phyloP scores from a whole-genome alignment of 2,329 filamentous ascomycete genomes.

The Bipolaris bicolor region DNA sequence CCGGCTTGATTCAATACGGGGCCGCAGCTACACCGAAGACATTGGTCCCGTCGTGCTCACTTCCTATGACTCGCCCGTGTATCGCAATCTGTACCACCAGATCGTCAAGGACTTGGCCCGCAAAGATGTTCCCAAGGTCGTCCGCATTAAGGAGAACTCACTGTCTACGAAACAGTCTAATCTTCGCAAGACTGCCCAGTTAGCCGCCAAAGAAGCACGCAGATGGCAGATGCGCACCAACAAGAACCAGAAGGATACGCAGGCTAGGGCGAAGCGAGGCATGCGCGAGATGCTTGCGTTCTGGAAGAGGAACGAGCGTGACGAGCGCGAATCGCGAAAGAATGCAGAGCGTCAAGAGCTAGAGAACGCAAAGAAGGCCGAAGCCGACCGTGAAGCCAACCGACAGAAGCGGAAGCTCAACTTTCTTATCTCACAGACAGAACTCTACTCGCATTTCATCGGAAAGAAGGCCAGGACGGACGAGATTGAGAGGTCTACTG shows the following conservation, averaged over 20 bases:
- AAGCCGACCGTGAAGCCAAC: conserved; percentile 96
- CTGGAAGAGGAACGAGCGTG: conserved; percentile 98
- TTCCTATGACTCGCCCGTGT: conserved; percentile 85
- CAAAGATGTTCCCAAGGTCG: conserved; percentile 92
- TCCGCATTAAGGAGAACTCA: conserved; percentile 84
- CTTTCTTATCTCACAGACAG: conserved; percentile 98
- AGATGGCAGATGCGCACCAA: conserved; percentile 97
- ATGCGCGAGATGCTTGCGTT: conserved; percentile 99
- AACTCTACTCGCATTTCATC: conserved; percentile 98
- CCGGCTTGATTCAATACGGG: conserved; percentile 52
- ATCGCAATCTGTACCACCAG: conserved; percentile 95
- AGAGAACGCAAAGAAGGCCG: conserved; percentile 93
- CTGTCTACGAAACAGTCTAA: conserved; percentile 91
- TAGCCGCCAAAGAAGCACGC: conserved; percentile 96
- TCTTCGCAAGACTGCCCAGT: conserved; percentile 93
- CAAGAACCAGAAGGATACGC: conserved; percentile 97
- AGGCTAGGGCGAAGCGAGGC: conserved; percentile 93
- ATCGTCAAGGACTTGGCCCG: conserved; percentile 95
- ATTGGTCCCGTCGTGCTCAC: conserved; percentile 45
- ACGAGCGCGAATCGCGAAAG: conserved; percentile 93
- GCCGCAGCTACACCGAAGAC: conserved; percentile 59
- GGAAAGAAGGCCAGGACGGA: conserved; percentile 99
- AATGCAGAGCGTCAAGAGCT: conserved; percentile 94
- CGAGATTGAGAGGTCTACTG: conserved; percentile 88
- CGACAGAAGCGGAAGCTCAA: conserved; percentile 98